Evolutionary conservation across 257 asterid species (phyloP), one percentile per base, ranked within the genome.

Genomic region (Buddleja alternifolia): DNA sequence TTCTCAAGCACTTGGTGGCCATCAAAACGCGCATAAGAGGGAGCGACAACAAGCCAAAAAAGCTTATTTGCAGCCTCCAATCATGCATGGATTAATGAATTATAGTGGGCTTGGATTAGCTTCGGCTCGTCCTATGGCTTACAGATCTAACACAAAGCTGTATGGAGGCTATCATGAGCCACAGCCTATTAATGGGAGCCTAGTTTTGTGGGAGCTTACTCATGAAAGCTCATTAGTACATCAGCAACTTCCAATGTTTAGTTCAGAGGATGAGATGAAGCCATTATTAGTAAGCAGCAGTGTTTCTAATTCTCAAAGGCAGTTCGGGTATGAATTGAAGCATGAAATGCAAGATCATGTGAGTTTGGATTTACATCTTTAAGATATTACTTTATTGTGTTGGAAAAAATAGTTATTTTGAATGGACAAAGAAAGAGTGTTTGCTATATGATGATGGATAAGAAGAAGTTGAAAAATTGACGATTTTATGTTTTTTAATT

Each of bases 1-100:
- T 8, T 90, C 98, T 2, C 98, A 92, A 76, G 98, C 98, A 0
- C 87, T 92, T 0, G 98, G 98, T 14, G 98, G 98, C 39, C 98
- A 92, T 17, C 98, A 92, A 66, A 92, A 92, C 73, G 98, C 97
- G 4, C 98, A 92, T 83, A 92, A 88, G 56, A 84, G 96, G 56
- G 98, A 92, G 56, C 80, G 98, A 0, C 98, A 92, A 54, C 93
- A 88, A 9, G 98, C 98, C 0, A 92, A 88, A 60, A 78, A 97
- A 0, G 87, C 89, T 0, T 92, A 88, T 72, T 53, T 90, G 70
- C 97, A 90, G 73, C 86, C 96, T 0, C 79, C 94, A 1, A 81
- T 0, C 87, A 85, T 64, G 77, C 87, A 87, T 47, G 94, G 92
- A 52, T 68, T 83, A 0, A 79, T 86, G 80, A 89, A 77, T 55